Evolutionary conservation across 2,329 filamentous ascomycete genomes (phyloP).

Genomic region (Akanthomyces uredinophilus): DNA sequence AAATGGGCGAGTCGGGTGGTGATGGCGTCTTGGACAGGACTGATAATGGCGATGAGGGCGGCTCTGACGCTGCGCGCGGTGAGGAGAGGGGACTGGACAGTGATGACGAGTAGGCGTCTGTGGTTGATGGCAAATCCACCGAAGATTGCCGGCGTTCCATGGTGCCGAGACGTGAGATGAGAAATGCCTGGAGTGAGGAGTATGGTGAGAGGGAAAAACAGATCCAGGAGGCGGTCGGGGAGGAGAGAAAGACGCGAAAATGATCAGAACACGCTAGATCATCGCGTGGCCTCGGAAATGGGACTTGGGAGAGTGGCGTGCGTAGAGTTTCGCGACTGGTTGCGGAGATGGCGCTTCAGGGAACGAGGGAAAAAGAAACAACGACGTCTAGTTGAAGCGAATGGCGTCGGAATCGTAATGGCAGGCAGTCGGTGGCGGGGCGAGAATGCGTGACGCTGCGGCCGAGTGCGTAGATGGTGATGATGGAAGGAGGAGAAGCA

Average conservation of each 20-base stretch:
- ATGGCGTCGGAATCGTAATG: neutral
- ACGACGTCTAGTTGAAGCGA: neutral
- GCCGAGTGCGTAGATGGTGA: neutral
- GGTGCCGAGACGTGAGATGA: neutral
- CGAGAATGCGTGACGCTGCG: neutral
- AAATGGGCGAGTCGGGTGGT: constrained; percentile 40
- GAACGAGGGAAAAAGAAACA: neutral
- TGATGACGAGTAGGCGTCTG: constrained; percentile 21
- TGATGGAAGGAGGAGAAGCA: neutral
- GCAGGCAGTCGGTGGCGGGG: neutral
- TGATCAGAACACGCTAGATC: constrained; percentile 11
- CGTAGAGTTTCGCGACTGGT: neutral
- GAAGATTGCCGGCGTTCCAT: constrained; percentile 11
- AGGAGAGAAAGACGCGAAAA: constrained; percentile 1
- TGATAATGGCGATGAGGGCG: constrained; percentile 51
- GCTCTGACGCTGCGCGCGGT: constrained; percentile 29
- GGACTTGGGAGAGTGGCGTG: neutral
- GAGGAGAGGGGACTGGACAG: constrained; percentile 24
- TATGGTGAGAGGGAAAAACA: neutral
- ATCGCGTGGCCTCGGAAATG: constrained; percentile 12
- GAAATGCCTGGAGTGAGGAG: neutral
- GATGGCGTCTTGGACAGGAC: constrained; percentile 50
- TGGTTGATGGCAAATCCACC: neutral
- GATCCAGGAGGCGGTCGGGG: neutral
- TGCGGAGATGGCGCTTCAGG: neutral